Conservation (phyloP, 2,329 filamentous ascomycete genomes). For the Calonectria pteridis region DNA sequence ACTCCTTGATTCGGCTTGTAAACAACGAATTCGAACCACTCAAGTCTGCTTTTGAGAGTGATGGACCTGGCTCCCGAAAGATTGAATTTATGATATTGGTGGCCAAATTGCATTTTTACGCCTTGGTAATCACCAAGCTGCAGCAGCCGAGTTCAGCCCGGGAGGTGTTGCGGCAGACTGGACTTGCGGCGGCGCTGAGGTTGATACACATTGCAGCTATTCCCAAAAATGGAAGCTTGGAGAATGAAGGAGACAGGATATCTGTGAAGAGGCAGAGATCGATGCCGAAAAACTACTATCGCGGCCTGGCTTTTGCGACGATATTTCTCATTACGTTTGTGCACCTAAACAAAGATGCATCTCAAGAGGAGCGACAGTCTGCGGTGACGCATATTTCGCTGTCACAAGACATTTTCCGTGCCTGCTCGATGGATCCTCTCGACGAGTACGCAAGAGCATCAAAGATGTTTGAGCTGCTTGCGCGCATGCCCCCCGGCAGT, state of each 20-base stretch:
- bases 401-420: slow-evolving; percentile 22
- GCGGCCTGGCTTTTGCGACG: slow-evolving; percentile 29
- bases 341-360: slow-evolving; percentile 9
- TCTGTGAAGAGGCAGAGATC: slow-evolving; percentile 18
- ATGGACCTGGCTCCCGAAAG: neutral
- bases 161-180: slow-evolving; percentile 28
- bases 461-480: slow-evolving; percentile 31
- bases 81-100: slow-evolving; percentile 30
- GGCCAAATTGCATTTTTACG: slow-evolving; percentile 31
- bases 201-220: slow-evolving; percentile 29
- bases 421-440: slow-evolving; percentile 12
- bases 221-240: neutral
- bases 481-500: neutral
- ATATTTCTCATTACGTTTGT: slow-evolving; percentile 38
- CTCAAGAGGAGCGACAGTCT: slow-evolving; percentile 22
- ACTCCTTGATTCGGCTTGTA: slow-evolving; percentile 28
- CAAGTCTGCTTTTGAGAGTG: slow-evolving; percentile 5
- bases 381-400: slow-evolving; percentile 31
- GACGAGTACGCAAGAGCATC: slow-evolving; percentile 30
- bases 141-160: slow-evolving; percentile 16
- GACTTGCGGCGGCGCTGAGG: slow-evolving; percentile 20
- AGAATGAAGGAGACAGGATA: neutral
- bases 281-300: slow-evolving; percentile 33
- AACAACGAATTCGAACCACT: slow-evolving; percentile 33
- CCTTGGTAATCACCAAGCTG: slow-evolving; percentile 27